A percentile compares a stretch with the other conserved stretches of the same genome.
phyloP scores from a whole-genome alignment of 495 filamentous ascomycete species.

The Cudoniella acicularis region DNA sequence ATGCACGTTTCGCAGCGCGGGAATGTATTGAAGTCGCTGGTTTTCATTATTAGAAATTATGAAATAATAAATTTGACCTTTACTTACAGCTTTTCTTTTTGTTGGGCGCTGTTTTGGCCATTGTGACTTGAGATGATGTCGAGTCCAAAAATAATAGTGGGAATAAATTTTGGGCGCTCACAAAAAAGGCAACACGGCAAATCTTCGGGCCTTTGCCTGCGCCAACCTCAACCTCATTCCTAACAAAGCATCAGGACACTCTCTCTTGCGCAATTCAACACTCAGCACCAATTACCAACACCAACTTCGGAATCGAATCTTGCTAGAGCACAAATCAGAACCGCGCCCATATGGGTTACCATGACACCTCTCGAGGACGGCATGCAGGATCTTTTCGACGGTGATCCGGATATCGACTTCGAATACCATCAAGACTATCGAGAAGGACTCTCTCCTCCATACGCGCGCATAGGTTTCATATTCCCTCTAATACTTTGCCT shows the following conservation, averaged over 20 bases:
- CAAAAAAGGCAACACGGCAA: background rate
- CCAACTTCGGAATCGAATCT: background rate
- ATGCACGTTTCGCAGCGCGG: slow-evolving; percentile 68
- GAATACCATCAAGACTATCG: slow-evolving; percentile 28
- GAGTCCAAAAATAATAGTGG: too few relatives aligned
- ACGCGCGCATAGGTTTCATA: slow-evolving; percentile 21
- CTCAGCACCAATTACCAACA: background rate
- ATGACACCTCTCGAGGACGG: slow-evolving; percentile 20
- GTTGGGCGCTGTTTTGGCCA: slow-evolving; percentile 44
- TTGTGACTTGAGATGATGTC: too few relatives aligned
- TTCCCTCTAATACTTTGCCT: slow-evolving; percentile 36
- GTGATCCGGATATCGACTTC: slow-evolving; percentile 14
- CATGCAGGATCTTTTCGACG: slow-evolving; percentile 19
- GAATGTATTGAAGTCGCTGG: slow-evolving; percentile 51
- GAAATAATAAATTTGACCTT: background rate
- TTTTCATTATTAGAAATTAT: background rate
- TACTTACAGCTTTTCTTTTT: slow-evolving; percentile 37
- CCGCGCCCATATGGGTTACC: slow-evolving; percentile 23
- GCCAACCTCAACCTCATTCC: background rate
- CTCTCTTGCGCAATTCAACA: background rate
- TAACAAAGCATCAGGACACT: too few relatives aligned
- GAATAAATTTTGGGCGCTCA: too few relatives aligned
- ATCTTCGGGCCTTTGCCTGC: slow-evolving; percentile 1
- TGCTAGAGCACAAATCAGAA: background rate
- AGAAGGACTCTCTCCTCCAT: slow-evolving; percentile 7